These are phyloP conservation scores for Avicennia marina DNA, from an alignment of 257 asterid genomes.

Conservation along the genomic window DNA sequence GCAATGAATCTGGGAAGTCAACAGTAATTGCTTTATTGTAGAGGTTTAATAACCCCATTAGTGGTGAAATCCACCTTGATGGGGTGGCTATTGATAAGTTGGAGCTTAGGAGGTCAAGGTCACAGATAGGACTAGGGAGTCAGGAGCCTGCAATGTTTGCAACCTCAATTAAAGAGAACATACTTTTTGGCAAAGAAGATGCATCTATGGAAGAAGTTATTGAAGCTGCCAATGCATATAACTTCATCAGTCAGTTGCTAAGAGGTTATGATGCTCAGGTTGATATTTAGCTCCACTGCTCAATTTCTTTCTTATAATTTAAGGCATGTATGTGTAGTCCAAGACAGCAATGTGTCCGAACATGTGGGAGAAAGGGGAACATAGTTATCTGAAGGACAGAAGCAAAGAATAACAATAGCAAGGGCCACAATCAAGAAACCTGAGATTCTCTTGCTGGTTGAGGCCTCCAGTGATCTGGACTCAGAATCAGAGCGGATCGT, in stretches of 20 bases:
- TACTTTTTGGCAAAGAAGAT: conserved; percentile 83
- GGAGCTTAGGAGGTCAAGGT: conserved; percentile 86
- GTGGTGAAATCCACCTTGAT: conserved; percentile 68
- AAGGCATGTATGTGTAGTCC: too few species aligned
- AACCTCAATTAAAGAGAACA: conserved; percentile 78
- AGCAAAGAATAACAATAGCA: conserved; percentile 91
- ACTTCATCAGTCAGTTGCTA: conserved; percentile 79
- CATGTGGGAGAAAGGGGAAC: conserved; percentile 87
- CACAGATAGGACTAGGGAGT: conserved; percentile 93
- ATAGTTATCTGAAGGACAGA: conserved; percentile 96
- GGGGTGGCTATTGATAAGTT: conserved; percentile 67
- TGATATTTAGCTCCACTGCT: too few species aligned
- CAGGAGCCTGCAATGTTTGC: conserved; percentile 96
- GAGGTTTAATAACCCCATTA: conserved; percentile 76
- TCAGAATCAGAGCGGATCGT: conserved; percentile 78
- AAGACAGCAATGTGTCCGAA: too few species aligned
- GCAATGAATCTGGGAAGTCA: conserved; percentile 93
- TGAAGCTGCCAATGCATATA: conserved; percentile 88
- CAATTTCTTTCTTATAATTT: too few species aligned
- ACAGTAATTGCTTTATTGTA: conserved; percentile 74
- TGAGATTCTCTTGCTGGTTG: conserved; percentile 77
- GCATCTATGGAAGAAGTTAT: conserved; percentile 74
- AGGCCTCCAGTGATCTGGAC: conserved; percentile 94
- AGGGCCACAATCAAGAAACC: conserved; percentile 82
- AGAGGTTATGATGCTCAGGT: conserved; percentile 92